Evolutionary conservation across 2,329 filamentous ascomycete genomes (phyloP), one percentile per base, ranked within the genome.

Genomic region (Pseudocercospora eumusae): DNA sequence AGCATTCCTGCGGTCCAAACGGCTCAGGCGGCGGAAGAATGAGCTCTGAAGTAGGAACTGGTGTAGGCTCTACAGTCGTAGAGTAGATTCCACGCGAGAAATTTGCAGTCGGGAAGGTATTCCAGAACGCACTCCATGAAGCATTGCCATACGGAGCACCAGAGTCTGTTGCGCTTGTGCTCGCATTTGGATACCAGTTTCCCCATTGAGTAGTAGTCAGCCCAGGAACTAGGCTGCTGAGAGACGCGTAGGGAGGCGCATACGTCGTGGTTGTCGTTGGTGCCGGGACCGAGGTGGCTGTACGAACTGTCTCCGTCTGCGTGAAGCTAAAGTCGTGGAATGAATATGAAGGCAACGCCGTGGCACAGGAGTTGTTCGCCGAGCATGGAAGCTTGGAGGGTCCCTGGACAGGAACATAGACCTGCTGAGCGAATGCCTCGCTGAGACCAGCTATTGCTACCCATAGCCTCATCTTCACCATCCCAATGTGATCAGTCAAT

Each of bases 31-130:
- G 75, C 8, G 73, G 74, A 3, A 71, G 73, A 15, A 74, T 67
- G 8, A 76, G 64, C 13, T 69, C 73, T 21, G 61, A 67, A 4
- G 71, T 70, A 3, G 75, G 72, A 8, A 76, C 69, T n/a, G 75
- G 71, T 7, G 75, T 76, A 8, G 72, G 63, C 15, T 63, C 54
- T 15, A 71, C 69, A 3, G 71, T 73, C 3, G 71, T 73, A 20
- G 68, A 56, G 31, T 63, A 63, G 42, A 63, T 54, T 11, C 61
- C 61, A 10, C 57, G 50, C 1, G 56, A 56, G 56, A 63, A 63
- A 21, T 59, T 60, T 3, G 61, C 61, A 25, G 44, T 50, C 18
- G 59, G 49, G 42, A 57, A 63, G 15, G 59, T 57, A 8, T 25
- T 27, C 15, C 45, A 59, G 18, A 36, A 63, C 3, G 61, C 61